Percentiles rank a stretch among this genome's conserved stretches.
Evolutionary conservation across 2,329 filamentous ascomycete genomes (phyloP).

Genomic region (Macroventuria anomochaeta): DNA sequence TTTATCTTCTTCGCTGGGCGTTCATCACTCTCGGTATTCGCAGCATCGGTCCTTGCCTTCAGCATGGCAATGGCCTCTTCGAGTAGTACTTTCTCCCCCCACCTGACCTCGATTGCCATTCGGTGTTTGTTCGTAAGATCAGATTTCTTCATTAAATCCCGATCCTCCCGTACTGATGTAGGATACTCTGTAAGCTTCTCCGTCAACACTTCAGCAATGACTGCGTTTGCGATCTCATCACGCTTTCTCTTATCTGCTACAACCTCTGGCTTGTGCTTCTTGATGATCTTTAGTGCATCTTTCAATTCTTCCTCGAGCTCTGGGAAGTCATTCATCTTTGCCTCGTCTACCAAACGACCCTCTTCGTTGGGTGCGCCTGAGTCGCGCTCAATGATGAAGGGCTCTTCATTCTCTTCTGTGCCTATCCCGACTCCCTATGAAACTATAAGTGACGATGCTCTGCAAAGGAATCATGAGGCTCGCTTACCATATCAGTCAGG

Average conservation of each 20-base stretch:
- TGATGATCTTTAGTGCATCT: conserved; percentile 22
- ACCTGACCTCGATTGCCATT: conserved; percentile 29
- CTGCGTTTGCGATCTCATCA: conserved; percentile 12
- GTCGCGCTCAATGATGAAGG: conserved; percentile 32
- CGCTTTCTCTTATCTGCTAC: conserved; percentile 25
- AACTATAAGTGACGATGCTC: not conserved
- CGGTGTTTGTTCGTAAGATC: conserved; percentile 21
- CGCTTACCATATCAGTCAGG: conserved; percentile 15
- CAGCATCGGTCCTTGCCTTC: not conserved
- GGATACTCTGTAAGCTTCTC: conserved; percentile 25
- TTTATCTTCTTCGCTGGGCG: conserved; percentile 11
- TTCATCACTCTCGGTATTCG: not conserved
- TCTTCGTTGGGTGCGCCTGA: conserved; percentile 30
- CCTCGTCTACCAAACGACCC: conserved; percentile 20
- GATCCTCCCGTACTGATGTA: conserved; percentile 21
- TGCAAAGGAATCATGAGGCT: too few species aligned
- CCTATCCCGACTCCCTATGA: conserved; percentile 11
- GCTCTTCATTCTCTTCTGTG: conserved; percentile 24
- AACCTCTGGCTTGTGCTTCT: conserved; percentile 15
- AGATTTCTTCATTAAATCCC: conserved; percentile 13
- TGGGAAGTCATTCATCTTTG: conserved; percentile 19
- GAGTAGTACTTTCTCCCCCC: conserved; percentile 29
- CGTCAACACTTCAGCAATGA: conserved; percentile 16
- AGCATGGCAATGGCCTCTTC: conserved; percentile 22
- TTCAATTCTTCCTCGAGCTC: conserved; percentile 31